These are phyloP conservation scores for Hypoxylon crocopeplum DNA, from an alignment of 495 filamentous ascomycete species.

Conservation along the genomic window DNA sequence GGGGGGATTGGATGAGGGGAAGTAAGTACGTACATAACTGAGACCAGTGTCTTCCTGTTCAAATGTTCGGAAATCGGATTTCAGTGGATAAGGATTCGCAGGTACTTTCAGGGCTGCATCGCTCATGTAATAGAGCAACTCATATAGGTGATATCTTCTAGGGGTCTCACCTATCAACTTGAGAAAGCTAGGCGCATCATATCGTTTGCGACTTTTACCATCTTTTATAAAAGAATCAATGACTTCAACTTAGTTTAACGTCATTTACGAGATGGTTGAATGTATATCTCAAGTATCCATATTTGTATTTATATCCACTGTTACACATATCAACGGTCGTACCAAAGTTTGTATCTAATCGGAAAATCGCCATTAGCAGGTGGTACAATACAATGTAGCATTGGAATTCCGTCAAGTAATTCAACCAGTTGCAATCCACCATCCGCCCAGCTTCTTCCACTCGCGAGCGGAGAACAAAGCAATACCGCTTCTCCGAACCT, in stretches of 20 bases:
- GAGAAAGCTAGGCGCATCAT: background rate
- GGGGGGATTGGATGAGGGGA: slow-evolving; percentile 18
- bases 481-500: slow-evolving; percentile 6
- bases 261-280: no score
- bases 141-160: slow-evolving; percentile 23
- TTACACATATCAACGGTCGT: no score
- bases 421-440: slow-evolving; percentile 2
- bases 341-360: slow-evolving; percentile 7
- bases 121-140: slow-evolving; percentile 20
- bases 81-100: slow-evolving; percentile 12
- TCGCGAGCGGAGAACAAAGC: slow-evolving; percentile 18
- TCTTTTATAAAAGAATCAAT: no score
- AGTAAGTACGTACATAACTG: background rate
- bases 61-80: slow-evolving; percentile 4
- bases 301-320: no score
- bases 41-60: background rate
- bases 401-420: slow-evolving; percentile 1
- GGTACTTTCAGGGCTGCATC: slow-evolving; percentile 18
- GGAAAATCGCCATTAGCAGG: slow-evolving; percentile 12
- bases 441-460: background rate
- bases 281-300: no score
- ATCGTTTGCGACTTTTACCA: background rate
- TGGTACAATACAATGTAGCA: slow-evolving; percentile 1
- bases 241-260: no score
- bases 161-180: slow-evolving; percentile 10